A percentile compares a stretch with the other conserved stretches of the same genome.
Evolutionary conservation across 129 eudicot species (phyloP).

Genomic region (Lactuca sativa): DNA sequence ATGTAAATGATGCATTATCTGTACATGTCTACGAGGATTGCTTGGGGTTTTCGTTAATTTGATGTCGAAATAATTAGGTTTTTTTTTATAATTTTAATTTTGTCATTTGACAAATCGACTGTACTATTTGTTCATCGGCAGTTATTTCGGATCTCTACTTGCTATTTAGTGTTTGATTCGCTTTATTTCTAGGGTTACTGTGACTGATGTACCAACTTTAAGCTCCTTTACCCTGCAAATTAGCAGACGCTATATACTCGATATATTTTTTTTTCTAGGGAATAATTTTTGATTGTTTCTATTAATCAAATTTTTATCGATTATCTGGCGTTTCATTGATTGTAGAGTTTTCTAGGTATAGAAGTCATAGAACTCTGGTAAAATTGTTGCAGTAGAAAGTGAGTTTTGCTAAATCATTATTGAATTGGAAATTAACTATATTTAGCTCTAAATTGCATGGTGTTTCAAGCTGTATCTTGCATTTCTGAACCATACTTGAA

Average conservation of each 20-base stretch:
- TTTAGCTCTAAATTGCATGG: neutral
- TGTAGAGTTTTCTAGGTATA: conserved; percentile 15
- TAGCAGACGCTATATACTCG: conserved; percentile 32
- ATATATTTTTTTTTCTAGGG: conserved; percentile 23
- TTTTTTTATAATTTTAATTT: neutral
- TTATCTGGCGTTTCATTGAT: conserved; percentile 10
- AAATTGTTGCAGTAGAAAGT: conserved; percentile 18
- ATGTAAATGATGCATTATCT: conserved; percentile 1
- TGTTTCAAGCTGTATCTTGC: conserved; percentile 12
- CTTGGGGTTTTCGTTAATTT: conserved; percentile 14
- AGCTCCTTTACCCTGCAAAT: conserved; percentile 26
- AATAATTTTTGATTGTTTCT: neutral
- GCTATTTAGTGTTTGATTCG: conserved; percentile 18
- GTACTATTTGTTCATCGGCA: conserved; percentile 30
- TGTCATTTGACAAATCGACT: conserved; percentile 25
- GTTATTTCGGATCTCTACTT: conserved; percentile 56
- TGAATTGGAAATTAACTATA: conserved; percentile 1
- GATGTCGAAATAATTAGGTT: conserved; percentile 14
- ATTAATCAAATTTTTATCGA: conserved; percentile 1
- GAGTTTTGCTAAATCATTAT: conserved; percentile 16
- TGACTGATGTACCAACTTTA: conserved; percentile 34
- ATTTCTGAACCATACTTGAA: conserved; percentile 5
- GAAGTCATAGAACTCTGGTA: conserved; percentile 7
- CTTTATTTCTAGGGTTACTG: conserved; percentile 45
- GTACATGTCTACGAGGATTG: neutral